Conservation (phyloP, 345 rosid species). For the Gossypium stocksii region DNA sequence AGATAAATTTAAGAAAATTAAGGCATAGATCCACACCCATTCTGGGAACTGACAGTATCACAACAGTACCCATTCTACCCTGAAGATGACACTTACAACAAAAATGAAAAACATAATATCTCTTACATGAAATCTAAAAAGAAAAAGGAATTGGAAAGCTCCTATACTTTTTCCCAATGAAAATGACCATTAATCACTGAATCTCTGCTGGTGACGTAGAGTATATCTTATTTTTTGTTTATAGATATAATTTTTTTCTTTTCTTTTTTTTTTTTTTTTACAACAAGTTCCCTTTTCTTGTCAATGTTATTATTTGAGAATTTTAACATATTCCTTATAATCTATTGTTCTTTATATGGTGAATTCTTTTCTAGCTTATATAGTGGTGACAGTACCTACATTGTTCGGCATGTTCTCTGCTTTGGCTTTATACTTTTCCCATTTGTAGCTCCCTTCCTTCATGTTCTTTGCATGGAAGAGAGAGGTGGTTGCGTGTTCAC, state of each 20-base stretch:
- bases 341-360: background rate
- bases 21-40: background rate
- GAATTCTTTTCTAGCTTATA: background rate
- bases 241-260: background rate
- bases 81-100: background rate
- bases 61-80: too few relatives aligned
- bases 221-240: background rate
- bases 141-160: background rate
- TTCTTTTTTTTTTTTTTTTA: too few relatives aligned
- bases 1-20: slow-evolving; percentile 1
- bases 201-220: background rate
- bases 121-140: background rate
- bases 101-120: background rate
- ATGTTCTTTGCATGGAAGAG: background rate
- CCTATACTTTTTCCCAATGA: background rate
- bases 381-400: background rate
- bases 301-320: background rate
- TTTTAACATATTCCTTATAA: background rate
- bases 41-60: background rate
- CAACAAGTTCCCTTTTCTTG: background rate
- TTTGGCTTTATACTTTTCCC: background rate
- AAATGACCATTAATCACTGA: background rate
- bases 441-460: background rate
- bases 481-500: background rate
- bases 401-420: background rate